Evolutionary conservation across 495 filamentous ascomycete genomes (phyloP), one percentile per base, ranked within the genome.

Genomic region (Aspergillus affinis): DNA sequence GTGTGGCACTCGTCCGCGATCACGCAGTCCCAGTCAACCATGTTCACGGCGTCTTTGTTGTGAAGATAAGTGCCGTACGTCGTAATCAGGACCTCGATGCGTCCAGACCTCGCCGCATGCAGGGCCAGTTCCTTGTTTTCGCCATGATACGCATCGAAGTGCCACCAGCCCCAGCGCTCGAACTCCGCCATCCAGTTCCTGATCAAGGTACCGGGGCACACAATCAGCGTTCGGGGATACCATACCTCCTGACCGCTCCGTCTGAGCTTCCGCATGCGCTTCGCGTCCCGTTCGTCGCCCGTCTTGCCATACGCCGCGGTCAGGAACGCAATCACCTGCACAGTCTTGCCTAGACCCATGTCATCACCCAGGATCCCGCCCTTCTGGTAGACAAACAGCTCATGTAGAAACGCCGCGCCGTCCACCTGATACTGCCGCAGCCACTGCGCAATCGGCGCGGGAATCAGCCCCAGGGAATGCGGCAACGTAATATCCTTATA

Each of bases 311-410:
- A 98, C 6, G 91, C 92, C 8, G 87, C 92, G 0, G 91, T 92
- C 36, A 98, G 80, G 65, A 98, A 98, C 0, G 93, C 91, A 60
- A 94, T 95, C 27, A 98, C 92, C 73, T 98, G 94, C 15, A 98
- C 90, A 0, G 94, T 98, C 72, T 98, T 98, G 0, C 94, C 94
- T 30, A 98, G 74, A 32, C 94, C 94, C 94, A 98, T 98, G 68
- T 98, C 94, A 72, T 98, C 94, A 1, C 95, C 87, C 2, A 98
- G 80, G 21, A 98, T 89, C 5, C 90, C 92, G 4, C 95, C 94
- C 58, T 87, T 90, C 61, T 98, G 95, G 65, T 91, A 94, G 18
- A 97, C 89, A 66, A 98, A 98, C 30, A 88, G 76, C 60, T 91
- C 83, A 70, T 98, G 95, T 7, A 98, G 76, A 68, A 97, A 98